Evolutionary conservation across 805 yeast species (phyloP).

Genomic region (Sugiyamaella chiloensis): DNA sequence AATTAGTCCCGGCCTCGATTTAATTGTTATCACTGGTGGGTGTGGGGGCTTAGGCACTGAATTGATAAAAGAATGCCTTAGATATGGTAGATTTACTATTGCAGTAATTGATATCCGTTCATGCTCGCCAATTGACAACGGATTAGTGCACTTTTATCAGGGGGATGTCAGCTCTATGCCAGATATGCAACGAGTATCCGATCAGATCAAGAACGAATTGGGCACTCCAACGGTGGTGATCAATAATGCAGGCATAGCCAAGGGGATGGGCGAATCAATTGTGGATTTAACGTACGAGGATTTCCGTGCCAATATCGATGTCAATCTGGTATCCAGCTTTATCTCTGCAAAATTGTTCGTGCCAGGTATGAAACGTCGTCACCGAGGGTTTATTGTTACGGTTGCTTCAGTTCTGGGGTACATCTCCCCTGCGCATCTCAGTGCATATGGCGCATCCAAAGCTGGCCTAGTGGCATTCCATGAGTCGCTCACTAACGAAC

Average conservation of each 20-base stretch:
- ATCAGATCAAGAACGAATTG: conserved; percentile 41
- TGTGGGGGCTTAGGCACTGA: conserved; percentile 72
- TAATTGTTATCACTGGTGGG: conserved; percentile 80
- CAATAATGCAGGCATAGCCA: conserved; percentile 83
- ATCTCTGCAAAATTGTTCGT: conserved; percentile 66
- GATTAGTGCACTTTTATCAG: conserved; percentile 49
- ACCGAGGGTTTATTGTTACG: conserved; percentile 75
- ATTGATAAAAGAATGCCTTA: conserved; percentile 45
- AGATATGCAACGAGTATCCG: conserved; percentile 43
- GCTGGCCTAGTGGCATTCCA: conserved; percentile 83
- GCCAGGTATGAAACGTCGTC: conserved; percentile 61
- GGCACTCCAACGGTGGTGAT: conserved; percentile 68
- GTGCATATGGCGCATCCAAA: conserved; percentile 86
- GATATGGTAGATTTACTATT: conserved; percentile 33
- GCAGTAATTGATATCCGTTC: conserved; percentile 61
- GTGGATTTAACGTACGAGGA: conserved; percentile 53
- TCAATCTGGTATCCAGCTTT: conserved; percentile 69
- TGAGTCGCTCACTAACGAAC: conserved; percentile 70
- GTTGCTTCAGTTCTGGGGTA: conserved; percentile 83
- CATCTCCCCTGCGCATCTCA: conserved; percentile 74
- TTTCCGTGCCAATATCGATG: conserved; percentile 58
- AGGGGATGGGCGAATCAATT: conserved; percentile 48
- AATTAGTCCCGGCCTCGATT: conserved; percentile 16
- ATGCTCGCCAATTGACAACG: conserved; percentile 7
- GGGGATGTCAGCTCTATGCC: conserved; percentile 67